phyloP scores from a whole-genome alignment of 2,329 filamentous ascomycete species.

The Metarhizium rileyi region DNA sequence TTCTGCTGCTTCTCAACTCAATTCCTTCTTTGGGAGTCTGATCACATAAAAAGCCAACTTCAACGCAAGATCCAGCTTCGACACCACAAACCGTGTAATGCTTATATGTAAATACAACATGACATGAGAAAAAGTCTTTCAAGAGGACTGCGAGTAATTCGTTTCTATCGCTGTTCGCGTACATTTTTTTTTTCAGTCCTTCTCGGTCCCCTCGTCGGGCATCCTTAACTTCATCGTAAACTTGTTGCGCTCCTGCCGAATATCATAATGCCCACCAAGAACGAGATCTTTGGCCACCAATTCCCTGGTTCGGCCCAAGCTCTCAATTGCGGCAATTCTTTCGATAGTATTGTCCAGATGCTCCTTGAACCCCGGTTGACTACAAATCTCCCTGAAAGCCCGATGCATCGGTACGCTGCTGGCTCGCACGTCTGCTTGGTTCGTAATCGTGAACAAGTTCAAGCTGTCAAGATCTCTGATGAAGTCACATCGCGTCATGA shows the following conservation, averaged over 20 bases:
- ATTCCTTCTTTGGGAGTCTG: background rate
- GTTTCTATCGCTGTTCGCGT: background rate
- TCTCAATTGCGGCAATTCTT: slow-evolving; percentile 87
- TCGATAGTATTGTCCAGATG: slow-evolving; percentile 75
- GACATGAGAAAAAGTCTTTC: background rate
- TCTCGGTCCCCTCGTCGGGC: slow-evolving; percentile 24
- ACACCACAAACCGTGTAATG: background rate
- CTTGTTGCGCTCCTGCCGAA: slow-evolving; percentile 34
- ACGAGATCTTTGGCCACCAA: slow-evolving; percentile 92
- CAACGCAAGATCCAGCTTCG: background rate
- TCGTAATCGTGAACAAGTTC: slow-evolving; percentile 93
- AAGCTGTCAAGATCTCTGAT: slow-evolving; percentile 86
- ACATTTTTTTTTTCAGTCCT: background rate
- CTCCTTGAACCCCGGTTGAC: slow-evolving; percentile 65
- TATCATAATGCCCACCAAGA: slow-evolving; percentile 68
- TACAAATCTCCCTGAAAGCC: slow-evolving; percentile 79
- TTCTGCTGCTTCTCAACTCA: background rate
- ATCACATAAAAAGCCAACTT: background rate
- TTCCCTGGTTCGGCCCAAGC: slow-evolving; percentile 84
- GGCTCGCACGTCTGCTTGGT: slow-evolving; percentile 74
- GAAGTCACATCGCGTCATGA: slow-evolving; percentile 95
- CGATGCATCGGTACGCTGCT: slow-evolving; percentile 95
- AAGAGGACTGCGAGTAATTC: background rate
- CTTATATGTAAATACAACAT: background rate
- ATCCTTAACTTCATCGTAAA: slow-evolving; percentile 34